Base-by-base conservation (phyloP, 169 alveolate species). In the Eimeria necatrix region DNA sequence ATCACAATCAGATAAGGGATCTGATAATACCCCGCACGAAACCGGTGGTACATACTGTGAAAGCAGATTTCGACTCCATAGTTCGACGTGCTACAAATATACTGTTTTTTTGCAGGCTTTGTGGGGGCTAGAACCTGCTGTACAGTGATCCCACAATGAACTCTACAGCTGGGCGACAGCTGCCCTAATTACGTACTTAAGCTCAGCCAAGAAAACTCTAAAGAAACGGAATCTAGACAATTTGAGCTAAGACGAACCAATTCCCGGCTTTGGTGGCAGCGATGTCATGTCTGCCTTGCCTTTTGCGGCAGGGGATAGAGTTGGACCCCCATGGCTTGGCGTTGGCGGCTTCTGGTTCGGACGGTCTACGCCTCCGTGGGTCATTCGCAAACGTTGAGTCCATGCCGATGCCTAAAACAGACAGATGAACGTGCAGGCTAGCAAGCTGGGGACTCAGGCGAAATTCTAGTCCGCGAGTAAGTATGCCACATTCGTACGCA, bases 321-420 rank as follows among this genome's bases (percentile, higher is more conserved):
- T 41, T 14, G 84, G 83, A 12, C 49, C 93, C 14, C 70, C 93
- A 86, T 60, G 84, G 48, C 76, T 51, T 7, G 91, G 91, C 14
- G 91, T 83, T 32, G 91, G 91, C 60, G 91, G 78, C 61, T 73
- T 80, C 32, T 78, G 89, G 20, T 56, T 78, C 26, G 56, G 95
- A 26, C 70, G 52, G 71, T 68, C 93, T 64, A 46, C 70, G 81
- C 93, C 81, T 24, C 83, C 83, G 16, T 60, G 84, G 52, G 80
- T 61, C 51, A 86, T 22, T 48, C 87, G 70, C 46, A 92, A 16
- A 48, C 92, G 85, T 22, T 80, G 95, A 64, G 92, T 92, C 95
- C 95, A 92, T n/a, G 89, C 60, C 10, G 95, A 92, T 5, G 91
- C 91, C 91, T 83, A 22, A 12, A 52, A 51, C 12, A n/a, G 41